Percentiles rank a stretch among this genome's conserved stretches.
phyloP scores from a whole-genome alignment of 2,329 filamentous ascomycete species.

The Fusarium xylarioides region DNA sequence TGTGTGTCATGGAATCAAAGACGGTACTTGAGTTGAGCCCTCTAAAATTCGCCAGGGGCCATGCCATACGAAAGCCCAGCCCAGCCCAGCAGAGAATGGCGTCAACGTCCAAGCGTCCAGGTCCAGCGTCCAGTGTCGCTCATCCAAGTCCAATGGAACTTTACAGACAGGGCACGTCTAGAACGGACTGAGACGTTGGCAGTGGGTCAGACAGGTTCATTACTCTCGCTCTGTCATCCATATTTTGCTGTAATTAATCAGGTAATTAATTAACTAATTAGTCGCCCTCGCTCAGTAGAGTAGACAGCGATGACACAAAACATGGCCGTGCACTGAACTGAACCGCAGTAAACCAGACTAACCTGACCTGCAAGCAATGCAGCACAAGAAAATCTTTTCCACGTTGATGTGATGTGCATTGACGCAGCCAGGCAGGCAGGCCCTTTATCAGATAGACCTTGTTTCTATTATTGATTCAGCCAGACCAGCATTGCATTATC shows the following conservation, averaged over 20 bases:
- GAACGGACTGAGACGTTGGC: conserved; percentile 25
- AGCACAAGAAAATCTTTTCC: background rate
- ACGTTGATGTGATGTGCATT: conserved; percentile 16
- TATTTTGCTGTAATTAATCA: background rate
- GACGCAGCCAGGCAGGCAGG: background rate
- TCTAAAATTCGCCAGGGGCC: conserved; percentile 12
- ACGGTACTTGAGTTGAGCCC: conserved; percentile 35
- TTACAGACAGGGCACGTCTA: conserved; percentile 19
- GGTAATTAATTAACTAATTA: background rate
- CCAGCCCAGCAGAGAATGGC: conserved; percentile 25
- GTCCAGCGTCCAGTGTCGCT: conserved; percentile 11
- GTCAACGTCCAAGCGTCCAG: conserved; percentile 36
- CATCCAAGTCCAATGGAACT: conserved; percentile 15
- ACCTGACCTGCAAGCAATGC: conserved; percentile 29
- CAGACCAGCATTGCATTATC: background rate
- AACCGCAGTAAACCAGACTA: background rate
- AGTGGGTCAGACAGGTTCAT: conserved; percentile 36
- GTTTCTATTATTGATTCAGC: conserved; percentile 7
- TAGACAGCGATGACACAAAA: background rate
- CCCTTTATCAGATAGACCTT: conserved; percentile 1
- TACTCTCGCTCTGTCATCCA: background rate
- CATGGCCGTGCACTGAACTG: conserved; percentile 16
- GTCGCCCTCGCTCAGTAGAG: background rate
- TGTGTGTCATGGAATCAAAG: background rate
- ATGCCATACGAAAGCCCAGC: conserved; percentile 30